Evolutionary conservation across 164 flowering plant genomes (phyloP).

Genomic region (Warburgia ugandensis): DNA sequence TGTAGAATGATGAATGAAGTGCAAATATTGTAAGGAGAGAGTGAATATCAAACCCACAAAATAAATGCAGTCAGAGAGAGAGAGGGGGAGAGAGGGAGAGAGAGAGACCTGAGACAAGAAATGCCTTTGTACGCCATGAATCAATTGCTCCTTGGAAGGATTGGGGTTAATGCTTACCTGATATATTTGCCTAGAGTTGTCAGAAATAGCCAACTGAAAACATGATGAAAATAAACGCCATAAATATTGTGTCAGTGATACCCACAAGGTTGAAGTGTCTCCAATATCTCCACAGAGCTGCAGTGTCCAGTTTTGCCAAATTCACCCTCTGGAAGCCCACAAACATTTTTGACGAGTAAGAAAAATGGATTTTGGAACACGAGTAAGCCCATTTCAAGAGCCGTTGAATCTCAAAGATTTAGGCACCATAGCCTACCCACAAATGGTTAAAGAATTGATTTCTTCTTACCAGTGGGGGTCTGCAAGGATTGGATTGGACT

Average conservation of each 20-base stretch:
- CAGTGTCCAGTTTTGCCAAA: slow-evolving; percentile 56
- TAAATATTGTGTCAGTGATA: slow-evolving; percentile 3
- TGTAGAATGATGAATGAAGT: too few species aligned
- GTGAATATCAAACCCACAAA: too few species aligned
- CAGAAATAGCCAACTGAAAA: too few species aligned
- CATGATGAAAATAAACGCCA: too few species aligned
- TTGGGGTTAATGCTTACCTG: slow-evolving; percentile 37
- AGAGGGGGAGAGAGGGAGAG: not conserved
- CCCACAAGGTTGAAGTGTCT: slow-evolving; percentile 65
- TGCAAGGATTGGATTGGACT: slow-evolving; percentile 36
- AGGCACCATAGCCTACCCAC: too few species aligned
- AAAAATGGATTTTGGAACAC: too few species aligned
- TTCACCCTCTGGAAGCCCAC: slow-evolving; percentile 47
- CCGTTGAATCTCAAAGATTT: too few species aligned
- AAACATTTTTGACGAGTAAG: not conserved
- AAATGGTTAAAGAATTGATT: too few species aligned
- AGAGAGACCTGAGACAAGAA: slow-evolving; percentile 56
- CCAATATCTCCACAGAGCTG: slow-evolving; percentile 72
- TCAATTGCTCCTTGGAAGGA: slow-evolving; percentile 59
- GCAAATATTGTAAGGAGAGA: too few species aligned
- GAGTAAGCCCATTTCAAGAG: too few species aligned
- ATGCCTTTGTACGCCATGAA: slow-evolving; percentile 59
- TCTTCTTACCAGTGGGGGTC: slow-evolving; percentile 21
- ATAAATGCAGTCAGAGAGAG: too few species aligned
- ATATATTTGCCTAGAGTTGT: slow-evolving; percentile 4